Evolutionary conservation across 192 early-diverging fungal species (phyloP).

Genomic region (Phlyctochytrium bullatum): DNA sequence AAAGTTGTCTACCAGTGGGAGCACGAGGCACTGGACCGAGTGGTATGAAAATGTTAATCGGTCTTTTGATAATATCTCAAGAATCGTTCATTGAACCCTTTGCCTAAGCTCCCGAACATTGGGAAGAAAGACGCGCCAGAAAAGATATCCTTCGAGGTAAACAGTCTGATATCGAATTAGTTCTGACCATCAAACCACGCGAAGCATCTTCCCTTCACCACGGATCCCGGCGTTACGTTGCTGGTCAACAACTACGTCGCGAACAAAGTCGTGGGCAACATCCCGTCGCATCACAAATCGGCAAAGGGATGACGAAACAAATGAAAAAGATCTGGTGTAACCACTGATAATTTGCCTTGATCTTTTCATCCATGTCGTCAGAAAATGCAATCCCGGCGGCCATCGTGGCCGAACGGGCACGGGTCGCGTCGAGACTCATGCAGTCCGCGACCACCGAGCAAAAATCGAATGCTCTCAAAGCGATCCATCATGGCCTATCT

Average conservation of each 20-base stretch:
- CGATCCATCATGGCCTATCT: constrained; percentile 66
- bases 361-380: too few species aligned
- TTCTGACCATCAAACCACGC: background rate
- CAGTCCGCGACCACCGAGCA: constrained; percentile 46
- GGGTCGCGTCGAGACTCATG: constrained; percentile 29
- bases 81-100: too few species aligned
- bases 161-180: too few species aligned
- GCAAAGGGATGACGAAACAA: too few species aligned
- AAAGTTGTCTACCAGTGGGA: constrained; percentile 27
- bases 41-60: background rate
- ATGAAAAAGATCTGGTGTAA: too few species aligned
- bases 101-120: too few species aligned
- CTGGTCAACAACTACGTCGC: constrained; percentile 27
- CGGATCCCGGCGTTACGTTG: constrained; percentile 14
- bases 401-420: constrained; percentile 8
- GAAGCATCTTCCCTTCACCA: constrained; percentile 7
- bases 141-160: too few species aligned
- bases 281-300: too few species aligned
- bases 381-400: background rate
- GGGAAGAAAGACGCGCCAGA: too few species aligned
- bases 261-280: constrained; percentile 22
- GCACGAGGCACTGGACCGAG: constrained; percentile 3
- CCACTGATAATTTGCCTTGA: too few species aligned
- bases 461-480: constrained; percentile 72
- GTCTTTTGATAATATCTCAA: too few species aligned